Base-by-base conservation (phyloP, 2,329 filamentous ascomycete species). In the Aspergillus sp. region DNA sequence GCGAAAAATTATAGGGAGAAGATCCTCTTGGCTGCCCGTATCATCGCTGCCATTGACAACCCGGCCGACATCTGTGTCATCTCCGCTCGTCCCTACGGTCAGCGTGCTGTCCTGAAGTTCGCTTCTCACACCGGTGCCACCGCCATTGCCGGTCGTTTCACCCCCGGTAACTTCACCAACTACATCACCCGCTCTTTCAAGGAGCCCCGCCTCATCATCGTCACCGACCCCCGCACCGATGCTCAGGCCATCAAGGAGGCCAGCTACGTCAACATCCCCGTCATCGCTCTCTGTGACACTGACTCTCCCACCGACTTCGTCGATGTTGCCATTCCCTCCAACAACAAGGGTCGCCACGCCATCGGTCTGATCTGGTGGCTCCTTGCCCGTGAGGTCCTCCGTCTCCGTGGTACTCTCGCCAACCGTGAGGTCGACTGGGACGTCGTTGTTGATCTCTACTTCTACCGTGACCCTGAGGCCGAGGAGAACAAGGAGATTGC, bases 111-210 rank as follows among this genome's bases (percentile, higher is more conserved):
- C 77, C 90, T 99, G 80, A 99, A 99, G 89, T 99, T 99, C 85
- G 95, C 95, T 75, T 85, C 92, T 67, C 95, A 99, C 89, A 99
- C 95, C 70, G 95, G 95, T 79, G 93, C 96, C 75, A 90, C 92
- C 75, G 90, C 95, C 80, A 99, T 99, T 77, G 96, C 95, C 75
- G 95, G 95, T 84, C 95, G 95, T 80, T 99, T 99, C 90, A 99
- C 95, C 78, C 95, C 95, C 79, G 95, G 95, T 90, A 96, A 93
- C 82, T 99, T 99, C 89, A 99, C 95, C 87, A 99, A 99, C 89
- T 99, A 99, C 90, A 99, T 99, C 89, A 99, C 96, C 82, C 93
- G 95, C 77, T 98, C 95, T 68, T 99, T 99, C 92, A 97, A 97
- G 89, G 95, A 99, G 86, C 95, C 95, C 78, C 96, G 96, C 81